Evolutionary conservation across 768 basidiomycete genomes (phyloP).

Genomic region (Mycena galericulata): DNA sequence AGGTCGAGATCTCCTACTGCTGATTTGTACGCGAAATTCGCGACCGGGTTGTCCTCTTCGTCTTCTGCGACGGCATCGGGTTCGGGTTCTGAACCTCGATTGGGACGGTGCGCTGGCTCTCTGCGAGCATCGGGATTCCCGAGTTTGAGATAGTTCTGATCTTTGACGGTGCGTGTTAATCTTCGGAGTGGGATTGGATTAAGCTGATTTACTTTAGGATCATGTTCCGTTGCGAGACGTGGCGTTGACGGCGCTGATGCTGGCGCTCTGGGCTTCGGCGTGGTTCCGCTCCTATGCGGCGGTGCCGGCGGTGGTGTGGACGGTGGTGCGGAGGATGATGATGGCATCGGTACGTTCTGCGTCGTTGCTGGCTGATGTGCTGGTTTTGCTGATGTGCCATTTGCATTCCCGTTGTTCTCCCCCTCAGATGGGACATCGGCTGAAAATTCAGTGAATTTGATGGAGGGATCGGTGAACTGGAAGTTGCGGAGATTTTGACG

Average conservation of each 20-base stretch:
- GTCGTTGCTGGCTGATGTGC: neutral
- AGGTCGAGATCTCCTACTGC: neutral
- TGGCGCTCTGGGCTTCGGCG: neutral
- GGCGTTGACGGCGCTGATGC: neutral
- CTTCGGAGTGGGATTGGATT: slow-evolving; percentile 2
- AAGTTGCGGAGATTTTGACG: slow-evolving; percentile 4
- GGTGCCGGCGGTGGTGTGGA: neutral
- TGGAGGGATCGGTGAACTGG: neutral
- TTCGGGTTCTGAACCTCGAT: neutral
- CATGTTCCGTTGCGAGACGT: neutral
- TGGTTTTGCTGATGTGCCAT: neutral
- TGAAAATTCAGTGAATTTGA: neutral
- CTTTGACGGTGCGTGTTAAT: neutral
- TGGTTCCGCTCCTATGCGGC: neutral
- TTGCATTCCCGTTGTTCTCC: neutral
- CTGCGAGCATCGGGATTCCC: neutral
- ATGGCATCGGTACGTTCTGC: neutral
- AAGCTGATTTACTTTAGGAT: neutral
- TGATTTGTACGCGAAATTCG: neutral
- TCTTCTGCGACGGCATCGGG: neutral
- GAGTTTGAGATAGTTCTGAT: slow-evolving; percentile 7
- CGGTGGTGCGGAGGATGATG: neutral
- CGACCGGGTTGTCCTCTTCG: neutral
- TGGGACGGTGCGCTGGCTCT: neutral
- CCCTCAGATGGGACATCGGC: neutral